phyloP scores from a whole-genome alignment of 257 asterid genomes.

The Striga asiatica region DNA sequence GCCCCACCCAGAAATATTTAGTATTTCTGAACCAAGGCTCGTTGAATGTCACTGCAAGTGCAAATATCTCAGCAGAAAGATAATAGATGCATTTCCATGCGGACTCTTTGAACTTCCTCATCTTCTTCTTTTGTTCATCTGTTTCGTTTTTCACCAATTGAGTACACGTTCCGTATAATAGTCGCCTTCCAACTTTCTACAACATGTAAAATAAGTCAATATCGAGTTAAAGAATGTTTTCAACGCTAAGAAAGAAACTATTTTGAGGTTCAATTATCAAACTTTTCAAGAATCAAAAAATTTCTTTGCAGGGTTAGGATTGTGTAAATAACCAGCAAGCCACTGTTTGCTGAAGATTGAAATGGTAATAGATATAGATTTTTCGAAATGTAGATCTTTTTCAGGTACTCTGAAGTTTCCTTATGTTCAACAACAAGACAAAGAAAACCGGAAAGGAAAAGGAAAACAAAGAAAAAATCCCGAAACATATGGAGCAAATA shows the following conservation, averaged over 20 bases:
- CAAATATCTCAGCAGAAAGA: constrained; percentile 82
- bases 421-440: too few species aligned
- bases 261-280: too few species aligned
- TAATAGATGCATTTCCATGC: constrained; percentile 91
- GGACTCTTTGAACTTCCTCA: constrained; percentile 85
- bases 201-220: constrained; percentile 16
- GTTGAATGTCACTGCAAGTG: constrained; percentile 62
- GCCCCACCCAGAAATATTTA: constrained; percentile 80
- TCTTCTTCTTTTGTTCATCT: constrained; percentile 51
- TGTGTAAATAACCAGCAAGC: not conserved
- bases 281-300: too few species aligned
- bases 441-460: too few species aligned
- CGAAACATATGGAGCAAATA: too few species aligned
- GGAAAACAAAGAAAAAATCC: too few species aligned
- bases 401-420: too few species aligned
- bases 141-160: constrained; percentile 36
- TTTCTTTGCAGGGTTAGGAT: too few species aligned
- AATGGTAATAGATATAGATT: too few species aligned
- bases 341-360: not conserved
- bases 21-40: constrained; percentile 89
- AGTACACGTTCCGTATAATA: constrained; percentile 63
- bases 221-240: too few species aligned
- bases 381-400: too few species aligned
- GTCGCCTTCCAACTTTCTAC: constrained; percentile 60
- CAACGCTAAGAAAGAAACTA: too few species aligned